A percentile compares a stretch with the other conserved stretches of the same genome.
Conservation (phyloP, 495 filamentous ascomycete species). For the Aspergillus taichungensis region DNA sequence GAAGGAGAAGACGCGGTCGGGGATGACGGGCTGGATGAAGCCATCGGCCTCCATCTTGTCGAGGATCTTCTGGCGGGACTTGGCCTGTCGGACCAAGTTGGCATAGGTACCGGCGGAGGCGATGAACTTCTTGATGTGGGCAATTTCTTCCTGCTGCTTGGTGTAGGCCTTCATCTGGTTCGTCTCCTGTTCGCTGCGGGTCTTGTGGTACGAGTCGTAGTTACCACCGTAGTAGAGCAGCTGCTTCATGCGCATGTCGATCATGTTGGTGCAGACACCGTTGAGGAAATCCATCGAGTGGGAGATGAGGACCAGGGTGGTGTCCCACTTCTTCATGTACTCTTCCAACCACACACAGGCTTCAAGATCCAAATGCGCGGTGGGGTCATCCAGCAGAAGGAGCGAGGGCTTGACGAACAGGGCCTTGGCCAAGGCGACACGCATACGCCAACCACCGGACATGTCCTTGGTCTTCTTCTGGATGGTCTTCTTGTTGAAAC, state of each 20-base stretch:
- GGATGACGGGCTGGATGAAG: slow-evolving; percentile 82
- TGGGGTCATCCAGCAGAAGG: slow-evolving; percentile 94
- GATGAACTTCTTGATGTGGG: slow-evolving; percentile 99
- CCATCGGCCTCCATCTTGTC: slow-evolving; percentile 99
- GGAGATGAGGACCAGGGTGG: slow-evolving; percentile 93
- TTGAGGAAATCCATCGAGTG: slow-evolving; percentile 99
- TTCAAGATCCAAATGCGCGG: slow-evolving; percentile 98
- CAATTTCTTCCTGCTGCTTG: slow-evolving; percentile 99
- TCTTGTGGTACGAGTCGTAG: slow-evolving; percentile 98
- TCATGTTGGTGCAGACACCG: slow-evolving; percentile 97
- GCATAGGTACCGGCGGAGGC: slow-evolving; percentile 99
- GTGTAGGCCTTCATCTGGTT: slow-evolving; percentile 98
- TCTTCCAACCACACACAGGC: slow-evolving; percentile 99
- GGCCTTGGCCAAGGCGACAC: slow-evolving; percentile 93
- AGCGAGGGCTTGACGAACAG: slow-evolving; percentile 97
- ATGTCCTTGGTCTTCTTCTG: slow-evolving; percentile 99
- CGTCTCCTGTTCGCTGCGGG: slow-evolving; percentile 82
- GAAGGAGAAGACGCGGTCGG: slow-evolving; percentile 93
- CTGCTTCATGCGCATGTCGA: slow-evolving; percentile 88
- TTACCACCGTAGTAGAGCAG: slow-evolving; percentile 99
- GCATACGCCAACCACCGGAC: slow-evolving; percentile 99
- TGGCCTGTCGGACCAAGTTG: slow-evolving; percentile 97
- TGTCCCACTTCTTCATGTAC: slow-evolving; percentile 99
- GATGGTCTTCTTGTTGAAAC: slow-evolving; percentile 96
- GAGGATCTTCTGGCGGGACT: slow-evolving; percentile 98